A percentile compares a stretch with the other conserved stretches of the same genome.
phyloP scores from a whole-genome alignment of 202 grass and related monocot genomes.

The Schoenoplectus tabernaemontani region DNA sequence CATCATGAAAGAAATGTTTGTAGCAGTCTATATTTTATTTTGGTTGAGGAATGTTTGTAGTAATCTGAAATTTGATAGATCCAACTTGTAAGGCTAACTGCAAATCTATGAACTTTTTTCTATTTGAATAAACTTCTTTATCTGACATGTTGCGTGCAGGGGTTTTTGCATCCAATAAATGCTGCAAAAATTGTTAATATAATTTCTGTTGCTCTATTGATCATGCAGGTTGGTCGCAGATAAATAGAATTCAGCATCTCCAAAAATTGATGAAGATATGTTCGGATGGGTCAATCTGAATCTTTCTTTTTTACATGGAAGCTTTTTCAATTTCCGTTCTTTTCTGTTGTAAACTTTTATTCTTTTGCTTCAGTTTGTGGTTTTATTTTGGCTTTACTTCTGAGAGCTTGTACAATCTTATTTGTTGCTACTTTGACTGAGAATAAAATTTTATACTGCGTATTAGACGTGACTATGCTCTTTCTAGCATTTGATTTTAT shows the following conservation, averaged over 20 bases:
- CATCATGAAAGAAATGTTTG: neutral
- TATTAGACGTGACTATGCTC: neutral
- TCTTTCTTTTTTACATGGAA: neutral
- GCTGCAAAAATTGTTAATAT: neutral
- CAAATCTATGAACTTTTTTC: neutral
- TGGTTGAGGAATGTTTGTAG: neutral
- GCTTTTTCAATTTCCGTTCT: neutral
- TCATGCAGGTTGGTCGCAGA: no score
- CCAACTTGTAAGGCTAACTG: neutral
- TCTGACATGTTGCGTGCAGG: neutral
- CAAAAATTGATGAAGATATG: no score
- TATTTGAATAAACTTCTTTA: neutral
- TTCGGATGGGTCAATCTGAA: no score
- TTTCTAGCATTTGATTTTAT: neutral
- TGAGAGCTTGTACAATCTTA: neutral
- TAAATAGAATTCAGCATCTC: no score
- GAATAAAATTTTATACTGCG: neutral
- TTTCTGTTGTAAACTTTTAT: neutral
- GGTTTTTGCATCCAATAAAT: neutral
- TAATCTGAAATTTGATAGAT: neutral
- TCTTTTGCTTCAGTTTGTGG: neutral
- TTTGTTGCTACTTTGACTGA: neutral
- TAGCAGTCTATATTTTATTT: neutral
- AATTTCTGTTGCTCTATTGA: no score
- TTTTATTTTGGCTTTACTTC: neutral